Evolutionary conservation across 768 basidiomycete species (phyloP), one percentile per base, ranked within the genome.

Genomic region (Naematelia aurantialba): DNA sequence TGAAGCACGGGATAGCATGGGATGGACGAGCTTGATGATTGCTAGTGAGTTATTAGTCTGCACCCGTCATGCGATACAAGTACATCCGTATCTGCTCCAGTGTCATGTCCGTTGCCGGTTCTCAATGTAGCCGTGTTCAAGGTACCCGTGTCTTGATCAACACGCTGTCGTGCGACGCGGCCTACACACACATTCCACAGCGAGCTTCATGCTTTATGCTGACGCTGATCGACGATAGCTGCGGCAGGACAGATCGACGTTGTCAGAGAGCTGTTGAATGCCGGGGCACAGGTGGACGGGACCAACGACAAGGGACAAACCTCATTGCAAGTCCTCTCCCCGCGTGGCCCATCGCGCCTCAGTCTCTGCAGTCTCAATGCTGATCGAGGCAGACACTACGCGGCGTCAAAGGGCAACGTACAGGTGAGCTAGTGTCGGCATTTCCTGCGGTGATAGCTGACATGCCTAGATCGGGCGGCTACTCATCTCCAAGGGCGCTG

Each of bases 401-500:
- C 78, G 1, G 78, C 78, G 26, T 77, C 76, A 1, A 77, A 76
- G 50, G 74, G 73, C 17, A 62, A 73, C 42, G 66, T 73, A 19
- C 53, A 68, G 19, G 75, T 27, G 52, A 39, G 4, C 49, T 25
- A 19, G 45, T 5, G 11, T 44, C 24, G 13, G 12, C 4, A 42
- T 4, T 39, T 42, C 19, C 52, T 22, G 3, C n/a, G 24, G 39
- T 19, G 5, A 19, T 19, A 48, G 53, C 55, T 66, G 58, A 62
- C 26, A 39, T 39, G 25, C 26, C 17, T 54, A 97, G 92, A 90
- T 94, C 77, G 92, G 90, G 65, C 87, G 83, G 78, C 81, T 89
- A 34, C 80, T 97, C 62, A 87, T 97, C 70, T 80, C 85, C 55
- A 83, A 89, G 74, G 91, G 92, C 58, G 93, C 93, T 63, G 91